Percentiles rank a stretch among this genome's conserved stretches.
phyloP scores from a whole-genome alignment of 176 grass and related monocot genomes.

The Aegilops longissima region DNA sequence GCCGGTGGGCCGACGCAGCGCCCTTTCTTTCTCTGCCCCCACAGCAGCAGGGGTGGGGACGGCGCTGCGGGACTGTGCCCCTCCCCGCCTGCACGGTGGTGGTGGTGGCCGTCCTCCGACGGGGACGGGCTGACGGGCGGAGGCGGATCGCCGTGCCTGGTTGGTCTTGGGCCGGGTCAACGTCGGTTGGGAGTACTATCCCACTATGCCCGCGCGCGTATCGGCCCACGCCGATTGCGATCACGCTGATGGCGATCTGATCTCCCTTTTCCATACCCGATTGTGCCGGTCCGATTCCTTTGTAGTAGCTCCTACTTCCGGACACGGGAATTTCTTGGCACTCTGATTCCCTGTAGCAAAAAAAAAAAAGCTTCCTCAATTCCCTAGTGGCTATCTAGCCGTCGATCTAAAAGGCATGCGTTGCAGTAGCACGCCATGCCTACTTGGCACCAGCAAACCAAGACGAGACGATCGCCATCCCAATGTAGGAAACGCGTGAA shows the following conservation, averaged over 20 bases:
- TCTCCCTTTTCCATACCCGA: neutral
- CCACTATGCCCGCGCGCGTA: neutral
- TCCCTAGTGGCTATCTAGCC: neutral
- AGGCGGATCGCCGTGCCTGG: neutral
- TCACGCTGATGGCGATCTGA: neutral
- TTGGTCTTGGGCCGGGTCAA: neutral
- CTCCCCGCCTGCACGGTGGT: neutral
- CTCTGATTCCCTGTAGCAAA: neutral
- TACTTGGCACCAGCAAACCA: neutral
- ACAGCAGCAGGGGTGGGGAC: neutral
- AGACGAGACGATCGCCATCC: neutral
- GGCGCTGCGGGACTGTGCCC: neutral
- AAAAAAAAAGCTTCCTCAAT: too few species aligned
- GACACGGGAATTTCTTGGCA: neutral
- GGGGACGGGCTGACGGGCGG: neutral
- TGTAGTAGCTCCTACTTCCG: too few species aligned
- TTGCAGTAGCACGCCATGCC: neutral
- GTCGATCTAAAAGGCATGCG: neutral
- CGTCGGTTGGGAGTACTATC: neutral
- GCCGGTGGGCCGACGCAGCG: neutral
- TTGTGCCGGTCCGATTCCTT: neutral
- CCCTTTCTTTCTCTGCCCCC: neutral
- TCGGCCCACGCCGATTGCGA: neutral
- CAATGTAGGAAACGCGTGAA: neutral
- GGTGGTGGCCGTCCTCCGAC: neutral